Evolutionary conservation across 1,284 basidiomycete species (phyloP).

Genomic region (Amylostereum areolatum): DNA sequence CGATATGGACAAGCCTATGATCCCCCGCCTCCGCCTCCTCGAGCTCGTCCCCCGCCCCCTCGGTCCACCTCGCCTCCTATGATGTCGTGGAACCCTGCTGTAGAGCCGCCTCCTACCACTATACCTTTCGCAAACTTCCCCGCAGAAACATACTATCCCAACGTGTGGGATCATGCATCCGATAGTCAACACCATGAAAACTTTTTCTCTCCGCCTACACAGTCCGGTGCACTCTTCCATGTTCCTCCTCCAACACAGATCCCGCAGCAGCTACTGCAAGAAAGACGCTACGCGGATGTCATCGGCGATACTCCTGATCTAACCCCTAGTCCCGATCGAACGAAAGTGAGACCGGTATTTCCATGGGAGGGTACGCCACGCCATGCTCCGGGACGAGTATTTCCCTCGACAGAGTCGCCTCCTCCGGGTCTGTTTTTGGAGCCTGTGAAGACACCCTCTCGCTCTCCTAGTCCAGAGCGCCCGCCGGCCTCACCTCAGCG

Average conservation of each 20-base stretch:
- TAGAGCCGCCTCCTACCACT: conserved; percentile 67
- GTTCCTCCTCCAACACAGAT: conserved; percentile 49
- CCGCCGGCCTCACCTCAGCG: conserved; percentile 22
- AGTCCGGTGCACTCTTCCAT: conserved; percentile 26
- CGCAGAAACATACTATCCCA: conserved; percentile 63
- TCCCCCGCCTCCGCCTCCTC: conserved; percentile 20
- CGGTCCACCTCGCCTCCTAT: conserved; percentile 58
- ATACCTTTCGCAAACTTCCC: conserved; percentile 52
- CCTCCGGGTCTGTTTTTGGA: conserved; percentile 45
- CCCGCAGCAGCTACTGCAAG: conserved; percentile 50
- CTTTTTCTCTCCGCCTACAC: conserved; percentile 15
- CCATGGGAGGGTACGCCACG: conserved; percentile 85
- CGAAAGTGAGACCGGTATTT: conserved; percentile 78
- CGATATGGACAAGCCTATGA: conserved; percentile 3
- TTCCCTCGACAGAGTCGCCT: conserved; percentile 65
- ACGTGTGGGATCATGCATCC: conserved; percentile 61
- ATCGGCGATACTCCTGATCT: conserved; percentile 32
- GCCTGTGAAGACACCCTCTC: conserved; percentile 23
- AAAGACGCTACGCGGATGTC: conserved; percentile 61
- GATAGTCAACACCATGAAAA: conserved; percentile 39
- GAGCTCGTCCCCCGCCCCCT: conserved; percentile 10
- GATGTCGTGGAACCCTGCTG: conserved; percentile 60
- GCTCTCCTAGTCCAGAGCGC: conserved; percentile 11
- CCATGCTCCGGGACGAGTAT: conserved; percentile 62
- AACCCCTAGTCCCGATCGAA: conserved; percentile 56